These are phyloP conservation scores for Triangularia setosa DNA, from an alignment of 2,329 filamentous ascomycete genomes.

Conservation along the genomic window DNA sequence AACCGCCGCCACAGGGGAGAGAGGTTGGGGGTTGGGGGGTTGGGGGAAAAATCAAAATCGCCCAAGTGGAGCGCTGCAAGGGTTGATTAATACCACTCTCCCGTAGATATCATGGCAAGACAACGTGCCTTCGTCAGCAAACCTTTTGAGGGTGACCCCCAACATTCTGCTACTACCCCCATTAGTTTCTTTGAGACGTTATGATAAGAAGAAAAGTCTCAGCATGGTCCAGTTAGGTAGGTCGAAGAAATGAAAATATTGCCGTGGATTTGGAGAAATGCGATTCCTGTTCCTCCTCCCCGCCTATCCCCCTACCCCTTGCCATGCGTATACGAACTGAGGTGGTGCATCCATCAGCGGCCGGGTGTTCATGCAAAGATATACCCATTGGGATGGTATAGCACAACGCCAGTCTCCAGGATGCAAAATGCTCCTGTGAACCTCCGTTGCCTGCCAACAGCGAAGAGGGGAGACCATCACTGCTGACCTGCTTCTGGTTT, in stretches of 20 bases:
- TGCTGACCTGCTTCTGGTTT: conserved; percentile 15
- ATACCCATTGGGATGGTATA: not conserved
- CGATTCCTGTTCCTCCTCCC: not conserved
- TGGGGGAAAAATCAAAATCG: not conserved
- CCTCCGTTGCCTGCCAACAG: not conserved
- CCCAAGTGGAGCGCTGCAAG: not conserved
- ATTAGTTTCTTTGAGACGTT: not conserved
- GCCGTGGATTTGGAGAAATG: not conserved
- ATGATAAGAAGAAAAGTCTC: not conserved
- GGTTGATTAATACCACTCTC: not conserved
- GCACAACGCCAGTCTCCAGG: not conserved
- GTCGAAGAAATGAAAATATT: not conserved
- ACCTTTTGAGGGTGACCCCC: not conserved
- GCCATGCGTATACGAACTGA: not conserved
- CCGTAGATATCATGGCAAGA: not conserved
- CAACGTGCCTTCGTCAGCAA: not conserved
- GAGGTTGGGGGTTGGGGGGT: not conserved
- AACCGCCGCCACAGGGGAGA: not conserved
- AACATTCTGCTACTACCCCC: not conserved
- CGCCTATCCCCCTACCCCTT: not conserved
- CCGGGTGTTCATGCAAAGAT: conserved; percentile 10
- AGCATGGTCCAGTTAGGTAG: not conserved
- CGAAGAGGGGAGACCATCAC: not conserved
- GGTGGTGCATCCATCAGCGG: not conserved
- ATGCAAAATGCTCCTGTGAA: not conserved